Conservation (phyloP, 768 basidiomycete genomes). For the Pilatotrama ljubarskyi region DNA sequence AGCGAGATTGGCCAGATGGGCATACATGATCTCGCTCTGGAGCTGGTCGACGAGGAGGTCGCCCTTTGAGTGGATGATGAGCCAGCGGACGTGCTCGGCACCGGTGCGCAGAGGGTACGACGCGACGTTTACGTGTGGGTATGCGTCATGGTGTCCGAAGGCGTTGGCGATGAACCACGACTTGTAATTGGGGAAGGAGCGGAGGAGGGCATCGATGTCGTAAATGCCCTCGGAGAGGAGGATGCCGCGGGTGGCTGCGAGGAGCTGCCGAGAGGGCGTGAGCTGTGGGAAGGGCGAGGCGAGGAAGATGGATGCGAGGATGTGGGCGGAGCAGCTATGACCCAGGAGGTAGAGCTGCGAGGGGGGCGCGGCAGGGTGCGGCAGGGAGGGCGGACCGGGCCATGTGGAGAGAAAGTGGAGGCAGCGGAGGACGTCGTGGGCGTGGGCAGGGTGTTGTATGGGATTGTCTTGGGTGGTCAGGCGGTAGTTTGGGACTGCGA, state of each 20-base stretch:
- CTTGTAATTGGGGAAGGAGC: constrained; percentile 65
- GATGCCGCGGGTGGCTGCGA: constrained; percentile 51
- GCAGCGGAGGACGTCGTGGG: constrained; percentile 62
- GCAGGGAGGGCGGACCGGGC: constrained; percentile 35
- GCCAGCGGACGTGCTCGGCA: constrained; percentile 52
- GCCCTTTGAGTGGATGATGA: constrained; percentile 71
- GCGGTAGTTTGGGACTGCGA: constrained; percentile 78
- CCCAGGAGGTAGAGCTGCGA: constrained; percentile 59
- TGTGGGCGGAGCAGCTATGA: constrained; percentile 84
- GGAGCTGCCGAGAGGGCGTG: constrained; percentile 44
- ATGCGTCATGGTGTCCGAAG: constrained; percentile 56
- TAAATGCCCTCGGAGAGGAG: constrained; percentile 77
- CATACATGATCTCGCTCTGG: constrained; percentile 64
- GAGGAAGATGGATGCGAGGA: constrained; percentile 70
- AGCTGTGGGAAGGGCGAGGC: constrained; percentile 38
- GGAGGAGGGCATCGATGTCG: constrained; percentile 65
- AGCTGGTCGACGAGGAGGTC: constrained; percentile 65
- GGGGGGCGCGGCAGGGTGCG: constrained; percentile 36
- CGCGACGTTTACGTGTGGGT: constrained; percentile 48
- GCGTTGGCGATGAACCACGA: constrained; percentile 66
- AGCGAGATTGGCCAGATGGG: constrained; percentile 44
- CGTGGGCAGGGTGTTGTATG: constrained; percentile 70
- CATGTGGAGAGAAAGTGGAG: constrained; percentile 58
- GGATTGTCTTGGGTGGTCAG: constrained; percentile 49
- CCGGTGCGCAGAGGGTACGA: constrained; percentile 40